Evolutionary conservation across 441 rosid species (phyloP).

Genomic region (Dalechampia spathulata): DNA sequence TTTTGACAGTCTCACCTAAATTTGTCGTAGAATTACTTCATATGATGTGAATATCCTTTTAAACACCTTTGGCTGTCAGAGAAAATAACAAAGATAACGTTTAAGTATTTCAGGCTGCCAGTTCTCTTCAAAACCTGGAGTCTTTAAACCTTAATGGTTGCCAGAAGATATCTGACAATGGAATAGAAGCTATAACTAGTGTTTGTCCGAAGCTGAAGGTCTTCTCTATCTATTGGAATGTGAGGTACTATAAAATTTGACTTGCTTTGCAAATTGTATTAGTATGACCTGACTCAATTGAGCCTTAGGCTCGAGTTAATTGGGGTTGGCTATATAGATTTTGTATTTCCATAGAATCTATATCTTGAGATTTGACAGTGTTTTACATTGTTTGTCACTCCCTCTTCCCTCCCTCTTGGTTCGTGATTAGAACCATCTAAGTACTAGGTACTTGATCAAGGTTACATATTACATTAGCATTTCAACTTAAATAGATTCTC

Average conservation of each 20-base stretch:
- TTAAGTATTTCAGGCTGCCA: slow-evolving; percentile 38
- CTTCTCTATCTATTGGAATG: slow-evolving; percentile 87
- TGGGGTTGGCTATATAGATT: too few species aligned
- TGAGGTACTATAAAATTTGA: slow-evolving; percentile 47
- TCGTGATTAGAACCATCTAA: too few species aligned
- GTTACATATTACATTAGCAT: too few species aligned
- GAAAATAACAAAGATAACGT: slow-evolving; percentile 3
- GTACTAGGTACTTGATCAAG: too few species aligned
- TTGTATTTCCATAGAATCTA: too few species aligned
- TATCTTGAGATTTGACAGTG: too few species aligned
- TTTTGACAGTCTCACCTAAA: not conserved
- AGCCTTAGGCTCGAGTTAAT: too few species aligned
- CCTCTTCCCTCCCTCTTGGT: too few species aligned
- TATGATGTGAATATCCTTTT: not conserved
- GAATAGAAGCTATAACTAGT: slow-evolving; percentile 61
- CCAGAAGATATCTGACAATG: slow-evolving; percentile 93
- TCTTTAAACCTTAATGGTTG: slow-evolving; percentile 81
- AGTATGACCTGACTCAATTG: too few species aligned
- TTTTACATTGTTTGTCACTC: too few species aligned
- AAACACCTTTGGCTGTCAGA: not conserved
- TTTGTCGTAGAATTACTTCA: not conserved
- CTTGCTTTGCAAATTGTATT: slow-evolving; percentile 1
- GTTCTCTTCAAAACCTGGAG: slow-evolving; percentile 56
- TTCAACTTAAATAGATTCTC: too few species aligned
- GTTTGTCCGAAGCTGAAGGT: slow-evolving; percentile 56